These are phyloP conservation scores for Fusarium dimerum DNA, from an alignment of 2,329 filamentous ascomycete species.

Conservation along the genomic window DNA sequence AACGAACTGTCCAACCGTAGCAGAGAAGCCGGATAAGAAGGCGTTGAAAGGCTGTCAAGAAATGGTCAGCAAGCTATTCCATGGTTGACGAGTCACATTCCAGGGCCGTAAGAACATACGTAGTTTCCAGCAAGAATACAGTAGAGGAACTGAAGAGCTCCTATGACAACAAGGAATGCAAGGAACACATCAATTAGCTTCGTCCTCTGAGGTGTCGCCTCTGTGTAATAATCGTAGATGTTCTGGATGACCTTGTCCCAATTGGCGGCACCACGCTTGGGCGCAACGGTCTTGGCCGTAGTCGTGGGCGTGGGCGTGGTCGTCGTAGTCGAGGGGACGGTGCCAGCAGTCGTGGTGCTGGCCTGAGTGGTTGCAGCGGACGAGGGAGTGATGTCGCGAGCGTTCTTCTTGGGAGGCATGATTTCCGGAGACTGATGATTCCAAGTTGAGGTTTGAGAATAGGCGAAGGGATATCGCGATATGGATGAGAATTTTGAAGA, in stretches of 20 bases:
- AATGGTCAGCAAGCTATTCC: neutral
- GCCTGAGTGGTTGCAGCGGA: constrained; percentile 34
- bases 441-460: no score
- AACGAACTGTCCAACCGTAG: constrained; percentile 96
- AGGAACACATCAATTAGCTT: constrained; percentile 93
- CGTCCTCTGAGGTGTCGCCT: constrained; percentile 82
- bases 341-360: constrained; percentile 30
- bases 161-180: constrained; percentile 81
- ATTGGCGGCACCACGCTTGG: constrained; percentile 34
- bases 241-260: constrained; percentile 65
- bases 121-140: constrained; percentile 92
- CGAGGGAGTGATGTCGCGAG: constrained; percentile 35
- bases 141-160: constrained; percentile 90
- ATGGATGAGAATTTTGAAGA: constrained; percentile 1
- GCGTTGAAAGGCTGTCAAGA: constrained; percentile 86
- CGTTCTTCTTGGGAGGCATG: constrained; percentile 56
- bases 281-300: constrained; percentile 18
- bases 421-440: constrained; percentile 2
- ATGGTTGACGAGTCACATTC: neutral
- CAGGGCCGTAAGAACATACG: constrained; percentile 56
- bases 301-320: no score
- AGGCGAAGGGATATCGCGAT: no score
- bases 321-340: constrained; percentile 17
- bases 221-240: constrained; percentile 76
- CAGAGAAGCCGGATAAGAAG: constrained; percentile 92